Conservation (phyloP, 148 eudicot species). For the Cornus florida region DNA sequence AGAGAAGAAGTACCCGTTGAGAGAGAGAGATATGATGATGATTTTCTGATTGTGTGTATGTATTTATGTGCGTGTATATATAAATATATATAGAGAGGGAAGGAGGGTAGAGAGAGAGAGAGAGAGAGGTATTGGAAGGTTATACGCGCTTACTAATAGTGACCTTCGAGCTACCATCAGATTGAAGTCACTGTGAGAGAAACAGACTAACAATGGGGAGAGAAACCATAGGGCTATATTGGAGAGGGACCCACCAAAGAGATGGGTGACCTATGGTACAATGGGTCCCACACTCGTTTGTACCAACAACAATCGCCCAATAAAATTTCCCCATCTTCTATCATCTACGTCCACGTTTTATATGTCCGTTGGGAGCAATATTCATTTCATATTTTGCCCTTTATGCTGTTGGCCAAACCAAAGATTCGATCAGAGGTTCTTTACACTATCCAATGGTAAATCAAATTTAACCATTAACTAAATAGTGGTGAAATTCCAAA, state of each 20-base stretch:
- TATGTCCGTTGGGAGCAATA: background rate
- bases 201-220: background rate
- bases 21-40: background rate
- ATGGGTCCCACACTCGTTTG: background rate
- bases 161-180: slow-evolving; percentile 13
- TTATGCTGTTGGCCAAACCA: background rate
- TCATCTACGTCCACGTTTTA: background rate
- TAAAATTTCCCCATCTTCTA: background rate
- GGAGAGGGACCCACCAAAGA: background rate
- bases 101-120: background rate
- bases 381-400: background rate
- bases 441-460: too few relatives aligned
- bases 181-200: background rate
- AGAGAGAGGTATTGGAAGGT: background rate
- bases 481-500: too few relatives aligned
- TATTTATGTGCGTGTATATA: too few relatives aligned
- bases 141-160: slow-evolving; percentile 9
- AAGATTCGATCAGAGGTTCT: too few relatives aligned
- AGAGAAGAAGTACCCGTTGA: slow-evolving; percentile 3
- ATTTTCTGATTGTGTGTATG: background rate
- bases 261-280: background rate
- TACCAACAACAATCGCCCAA: background rate
- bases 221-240: background rate
- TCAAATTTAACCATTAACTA: too few relatives aligned
- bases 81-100: background rate